Conservation (phyloP, 176 grass and related monocot genomes). For the Oryza nivara region DNA sequence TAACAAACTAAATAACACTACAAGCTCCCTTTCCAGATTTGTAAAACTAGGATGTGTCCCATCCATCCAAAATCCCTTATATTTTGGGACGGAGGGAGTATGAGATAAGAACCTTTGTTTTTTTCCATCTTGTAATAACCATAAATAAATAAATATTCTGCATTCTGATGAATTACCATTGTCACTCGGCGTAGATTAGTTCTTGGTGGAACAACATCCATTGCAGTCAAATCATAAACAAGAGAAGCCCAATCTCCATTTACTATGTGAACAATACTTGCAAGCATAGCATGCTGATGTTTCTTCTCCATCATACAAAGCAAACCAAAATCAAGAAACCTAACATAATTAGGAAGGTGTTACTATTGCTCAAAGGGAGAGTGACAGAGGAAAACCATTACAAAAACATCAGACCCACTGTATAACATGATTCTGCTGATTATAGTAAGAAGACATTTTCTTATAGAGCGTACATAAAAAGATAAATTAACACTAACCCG, state of each 20-base stretch:
- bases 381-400: not conserved
- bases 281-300: slow-evolving; percentile 92
- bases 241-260: slow-evolving; percentile 94
- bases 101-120: not conserved
- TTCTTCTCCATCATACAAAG: slow-evolving; percentile 94
- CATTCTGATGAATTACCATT: slow-evolving; percentile 60
- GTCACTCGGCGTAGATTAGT: slow-evolving; percentile 85
- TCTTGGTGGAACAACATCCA: slow-evolving; percentile 80
- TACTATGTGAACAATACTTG: slow-evolving; percentile 82
- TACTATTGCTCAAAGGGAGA: slow-evolving; percentile 8
- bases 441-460: slow-evolving; percentile 14
- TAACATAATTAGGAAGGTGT: slow-evolving; percentile 44
- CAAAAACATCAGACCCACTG: not conserved
- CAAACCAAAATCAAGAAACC: slow-evolving; percentile 99
- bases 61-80: too few relatives aligned
- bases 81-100: not conserved
- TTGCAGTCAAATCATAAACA: slow-evolving; percentile 85
- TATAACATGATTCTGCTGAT: not conserved
- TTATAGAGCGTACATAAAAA: slow-evolving; percentile 22
- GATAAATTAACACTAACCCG: slow-evolving; percentile 60
- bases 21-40: not conserved
- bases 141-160: slow-evolving; percentile 4
- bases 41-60: too few relatives aligned
- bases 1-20: not conserved
- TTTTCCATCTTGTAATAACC: not conserved